Evolutionary conservation across 73 alveolate genomes (phyloP).

Genomic region (Blepharisma stoltei): DNA sequence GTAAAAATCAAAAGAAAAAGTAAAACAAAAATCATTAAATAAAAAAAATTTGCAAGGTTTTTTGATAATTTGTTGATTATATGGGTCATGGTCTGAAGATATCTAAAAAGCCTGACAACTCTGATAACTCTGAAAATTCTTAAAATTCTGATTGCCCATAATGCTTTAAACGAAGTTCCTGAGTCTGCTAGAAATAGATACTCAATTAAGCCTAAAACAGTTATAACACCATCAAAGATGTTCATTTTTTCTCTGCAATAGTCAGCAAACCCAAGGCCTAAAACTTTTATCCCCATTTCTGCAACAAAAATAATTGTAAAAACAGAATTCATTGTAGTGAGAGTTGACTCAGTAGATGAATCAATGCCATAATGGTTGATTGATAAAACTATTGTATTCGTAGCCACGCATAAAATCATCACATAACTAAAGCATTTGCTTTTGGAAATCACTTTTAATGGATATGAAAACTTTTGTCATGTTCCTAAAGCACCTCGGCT

Average conservation of each 20-base stretch:
- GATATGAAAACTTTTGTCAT: not conserved
- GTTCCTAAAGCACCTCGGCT: not conserved
- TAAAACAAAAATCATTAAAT: constrained; percentile 54
- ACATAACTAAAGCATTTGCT: not conserved
- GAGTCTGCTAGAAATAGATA: constrained; percentile 41
- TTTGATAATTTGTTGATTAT: constrained; percentile 58
- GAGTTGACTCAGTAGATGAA: constrained; percentile 37
- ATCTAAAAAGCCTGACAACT: constrained; percentile 41
- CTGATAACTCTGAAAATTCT: constrained; percentile 58
- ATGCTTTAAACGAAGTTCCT: constrained; percentile 44
- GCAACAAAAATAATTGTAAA: constrained; percentile 43
- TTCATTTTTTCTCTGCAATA: constrained; percentile 66
- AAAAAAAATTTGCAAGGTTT: constrained; percentile 44
- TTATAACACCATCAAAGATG: constrained; percentile 59
- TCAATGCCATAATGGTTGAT: constrained; percentile 63
- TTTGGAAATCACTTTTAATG: not conserved
- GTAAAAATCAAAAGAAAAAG: constrained; percentile 34
- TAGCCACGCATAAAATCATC: constrained; percentile 48
- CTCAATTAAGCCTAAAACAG: constrained; percentile 30
- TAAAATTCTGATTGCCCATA: constrained; percentile 67
- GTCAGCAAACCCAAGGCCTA: constrained; percentile 59
- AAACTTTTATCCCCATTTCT: constrained; percentile 63
- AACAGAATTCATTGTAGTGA: constrained; percentile 34
- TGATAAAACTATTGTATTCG: constrained; percentile 67
- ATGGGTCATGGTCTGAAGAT: constrained; percentile 57